Base-by-base conservation (phyloP, 2,329 filamentous ascomycete genomes). In the Acrodontium crateriforme region DNA sequence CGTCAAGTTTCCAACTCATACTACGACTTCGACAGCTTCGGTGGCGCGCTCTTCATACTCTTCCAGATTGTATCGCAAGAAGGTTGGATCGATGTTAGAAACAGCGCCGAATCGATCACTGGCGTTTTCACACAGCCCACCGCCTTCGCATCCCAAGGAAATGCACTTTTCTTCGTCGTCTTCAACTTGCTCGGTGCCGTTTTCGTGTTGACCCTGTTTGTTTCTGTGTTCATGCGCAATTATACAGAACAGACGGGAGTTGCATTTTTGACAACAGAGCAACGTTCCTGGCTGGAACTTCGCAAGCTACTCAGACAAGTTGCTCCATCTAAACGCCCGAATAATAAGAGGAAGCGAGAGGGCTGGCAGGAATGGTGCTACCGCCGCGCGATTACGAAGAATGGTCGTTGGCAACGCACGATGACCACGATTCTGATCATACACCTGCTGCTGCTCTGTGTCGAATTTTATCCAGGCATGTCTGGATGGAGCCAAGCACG, bases 61-160 rank as follows among this genome's bases (percentile, higher is more conserved):
- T 98, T 94, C 60, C 85, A 95, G 53, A 94, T 98, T 55, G 87
- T 95, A 22, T 95, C 87, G 28, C 89, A 98, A 54, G 91, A 98
- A 63, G 89, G 89, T 18, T 98, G 91, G 89, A 75, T 76, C 8
- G 84, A 93, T 51, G 83, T 93, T n/a, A 81, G 89, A 50, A 85
- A 80, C 60, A 69, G 71, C 18, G 78, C 76, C 2, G 80, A 92
- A 59, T 71, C 74, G 17, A 89, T 95, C 39, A 85, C 76, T 2
- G 83, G 80, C 2, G 60, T 63, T 17, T 80, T 75, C 34, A 63
- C 65, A 16, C 89, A 95, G 47, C 85, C 85, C 0, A 49, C 70
- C 28, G 58, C 69, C 17, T 74, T 75, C 36, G 64, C 71, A 2
- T 70, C 78, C 1, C 73, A 85, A 46, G 84, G 78, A 21, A 95